Evolutionary conservation across 352 stramenopile species (phyloP).

Genomic region (Globisporangium yorkense): DNA sequence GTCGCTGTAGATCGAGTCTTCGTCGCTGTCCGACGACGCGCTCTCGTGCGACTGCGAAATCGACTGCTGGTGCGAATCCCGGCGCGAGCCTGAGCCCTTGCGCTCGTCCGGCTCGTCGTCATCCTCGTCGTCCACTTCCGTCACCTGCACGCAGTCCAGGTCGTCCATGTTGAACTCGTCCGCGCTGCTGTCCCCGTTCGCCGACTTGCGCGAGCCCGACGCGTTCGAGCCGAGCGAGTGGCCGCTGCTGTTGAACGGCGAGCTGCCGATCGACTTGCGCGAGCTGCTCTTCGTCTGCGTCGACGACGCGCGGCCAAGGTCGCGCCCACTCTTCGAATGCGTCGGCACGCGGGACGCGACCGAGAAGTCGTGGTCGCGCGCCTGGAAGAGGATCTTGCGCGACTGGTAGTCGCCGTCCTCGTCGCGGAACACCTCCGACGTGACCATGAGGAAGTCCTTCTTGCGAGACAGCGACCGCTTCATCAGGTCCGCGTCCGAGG

Average conservation of each 20-base stretch:
- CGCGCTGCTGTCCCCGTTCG: conserved; percentile 24
- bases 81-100: conserved; percentile 7
- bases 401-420: conserved; percentile 82
- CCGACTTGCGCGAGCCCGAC: conserved; percentile 24
- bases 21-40: conserved; percentile 25
- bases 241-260: conserved; percentile 26
- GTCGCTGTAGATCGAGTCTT: conserved; percentile 78
- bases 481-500: conserved; percentile 65
- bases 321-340: conserved; percentile 57
- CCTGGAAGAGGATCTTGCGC: conserved; percentile 87
- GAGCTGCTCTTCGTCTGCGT: conserved; percentile 41
- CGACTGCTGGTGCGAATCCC: conserved; percentile 17
- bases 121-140: conserved; percentile 68
- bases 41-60: conserved; percentile 20
- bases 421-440: conserved; percentile 82
- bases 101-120: conserved; percentile 44
- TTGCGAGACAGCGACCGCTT: conserved; percentile 83
- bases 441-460: conserved; percentile 90
- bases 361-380: conserved; percentile 80
- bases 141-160: conserved; percentile 71
- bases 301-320: conserved; percentile 44
- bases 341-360: conserved; percentile 72
- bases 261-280: conserved; percentile 43
- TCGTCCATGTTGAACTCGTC: conserved; percentile 70
- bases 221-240: conserved; percentile 44